phyloP scores from a whole-genome alignment of 345 rosid genomes.

The Barbarea vulgaris region DNA sequence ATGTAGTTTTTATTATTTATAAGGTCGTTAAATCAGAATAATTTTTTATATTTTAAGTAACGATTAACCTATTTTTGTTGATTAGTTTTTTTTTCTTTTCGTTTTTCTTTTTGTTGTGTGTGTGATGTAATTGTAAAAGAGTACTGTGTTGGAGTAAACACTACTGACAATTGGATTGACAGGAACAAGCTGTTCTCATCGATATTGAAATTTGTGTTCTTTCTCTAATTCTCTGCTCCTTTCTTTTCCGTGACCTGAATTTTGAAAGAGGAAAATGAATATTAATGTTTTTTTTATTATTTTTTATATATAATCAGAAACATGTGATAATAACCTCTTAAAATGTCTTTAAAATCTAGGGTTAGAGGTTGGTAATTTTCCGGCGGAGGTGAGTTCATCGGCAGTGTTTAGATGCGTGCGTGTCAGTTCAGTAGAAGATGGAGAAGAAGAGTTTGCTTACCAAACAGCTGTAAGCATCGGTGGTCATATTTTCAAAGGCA shows the following conservation, averaged over 20 bases:
- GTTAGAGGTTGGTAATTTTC: conserved; percentile 59
- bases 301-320: neutral
- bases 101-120: too few relatives aligned
- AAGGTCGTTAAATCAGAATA: neutral
- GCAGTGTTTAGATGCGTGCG: conserved; percentile 63
- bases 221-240: conserved; percentile 30
- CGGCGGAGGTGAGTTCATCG: conserved; percentile 55
- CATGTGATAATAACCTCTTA: conserved; percentile 13
- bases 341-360: conserved; percentile 42
- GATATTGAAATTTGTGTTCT: conserved; percentile 29
- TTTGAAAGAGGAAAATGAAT: neutral
- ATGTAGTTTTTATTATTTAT: neutral
- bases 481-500: conserved; percentile 69
- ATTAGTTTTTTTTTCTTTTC: neutral
- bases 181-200: conserved; percentile 31
- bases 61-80: conserved; percentile 20
- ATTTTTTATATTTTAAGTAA: conserved; percentile 2
- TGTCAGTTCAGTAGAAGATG: conserved; percentile 53
- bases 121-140: conserved; percentile 19
- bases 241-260: conserved; percentile 21
- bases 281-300: neutral
- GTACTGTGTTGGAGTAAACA: conserved; percentile 39
- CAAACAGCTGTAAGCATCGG: conserved; percentile 56
- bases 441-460: conserved; percentile 54
- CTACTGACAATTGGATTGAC: conserved; percentile 39